These are phyloP conservation scores for Patellaria atrata DNA, from an alignment of 495 filamentous ascomycete species.

Conservation along the genomic window DNA sequence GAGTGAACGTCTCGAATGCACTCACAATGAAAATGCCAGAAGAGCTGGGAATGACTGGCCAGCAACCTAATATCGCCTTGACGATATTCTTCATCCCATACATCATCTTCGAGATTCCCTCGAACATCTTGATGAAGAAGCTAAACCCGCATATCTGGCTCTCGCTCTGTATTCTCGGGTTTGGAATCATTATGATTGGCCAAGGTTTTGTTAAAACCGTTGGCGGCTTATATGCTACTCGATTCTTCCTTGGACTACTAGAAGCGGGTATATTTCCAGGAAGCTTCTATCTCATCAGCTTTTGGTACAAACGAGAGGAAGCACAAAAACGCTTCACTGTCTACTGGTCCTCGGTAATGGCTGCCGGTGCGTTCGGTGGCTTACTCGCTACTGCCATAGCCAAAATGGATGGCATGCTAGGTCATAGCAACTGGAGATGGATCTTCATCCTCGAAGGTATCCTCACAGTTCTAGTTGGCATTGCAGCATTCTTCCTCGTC, in stretches of 20 bases:
- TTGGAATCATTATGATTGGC: slow-evolving; percentile 26
- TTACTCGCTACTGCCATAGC: slow-evolving; percentile 25
- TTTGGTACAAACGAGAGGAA: slow-evolving; percentile 26
- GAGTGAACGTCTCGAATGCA: slow-evolving; percentile 8
- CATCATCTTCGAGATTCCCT: slow-evolving; percentile 19
- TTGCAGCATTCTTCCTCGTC: slow-evolving; percentile 23
- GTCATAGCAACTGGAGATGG: slow-evolving; percentile 20
- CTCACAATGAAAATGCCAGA: slow-evolving; percentile 15
- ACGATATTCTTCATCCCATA: slow-evolving; percentile 31
- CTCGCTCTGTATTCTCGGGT: slow-evolving; percentile 18
- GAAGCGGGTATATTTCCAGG: slow-evolving; percentile 27
- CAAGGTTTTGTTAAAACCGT: slow-evolving; percentile 22
- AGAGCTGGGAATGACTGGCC: slow-evolving; percentile 9
- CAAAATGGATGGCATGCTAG: slow-evolving; percentile 14
- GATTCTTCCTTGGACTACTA: slow-evolving; percentile 18
- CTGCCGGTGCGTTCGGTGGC: slow-evolving; percentile 27
- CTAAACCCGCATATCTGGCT: slow-evolving; percentile 13
- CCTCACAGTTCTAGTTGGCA: slow-evolving; percentile 15
- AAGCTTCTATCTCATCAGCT: slow-evolving; percentile 23
- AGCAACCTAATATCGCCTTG: slow-evolving; percentile 16
- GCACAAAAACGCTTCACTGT: slow-evolving; percentile 27
- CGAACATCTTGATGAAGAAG: slow-evolving; percentile 20
- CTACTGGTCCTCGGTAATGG: slow-evolving; percentile 21
- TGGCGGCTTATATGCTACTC: slow-evolving; percentile 12
- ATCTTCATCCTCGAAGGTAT: slow-evolving; percentile 20